phyloP scores from a whole-genome alignment of 306 rosid species.

The Prinsepia uniflora region DNA sequence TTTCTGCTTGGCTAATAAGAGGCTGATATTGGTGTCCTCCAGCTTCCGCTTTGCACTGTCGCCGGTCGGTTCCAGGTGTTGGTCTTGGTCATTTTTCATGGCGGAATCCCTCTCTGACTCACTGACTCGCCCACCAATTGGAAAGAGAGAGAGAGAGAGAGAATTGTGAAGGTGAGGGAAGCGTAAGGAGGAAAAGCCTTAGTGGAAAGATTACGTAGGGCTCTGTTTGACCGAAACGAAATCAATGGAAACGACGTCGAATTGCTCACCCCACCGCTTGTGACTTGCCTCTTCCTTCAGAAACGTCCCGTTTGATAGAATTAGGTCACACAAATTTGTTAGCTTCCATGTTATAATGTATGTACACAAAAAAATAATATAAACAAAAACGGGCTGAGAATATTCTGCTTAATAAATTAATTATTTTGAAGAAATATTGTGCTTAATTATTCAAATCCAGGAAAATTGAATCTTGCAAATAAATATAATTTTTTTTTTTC shows the following conservation, averaged over 20 bases:
- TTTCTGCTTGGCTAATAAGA: constrained; percentile 41
- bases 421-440: too few species aligned
- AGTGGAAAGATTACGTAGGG: constrained; percentile 16
- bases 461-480: too few species aligned
- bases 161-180: not conserved
- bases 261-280: not conserved
- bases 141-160: not conserved
- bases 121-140: constrained; percentile 14
- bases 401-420: too few species aligned
- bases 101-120: constrained; percentile 18
- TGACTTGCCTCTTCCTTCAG: not conserved
- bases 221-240: not conserved
- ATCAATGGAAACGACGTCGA: constrained; percentile 15
- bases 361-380: too few species aligned
- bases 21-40: constrained; percentile 31
- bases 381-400: too few species aligned
- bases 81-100: constrained; percentile 37
- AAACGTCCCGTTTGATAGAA: not conserved
- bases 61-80: not conserved
- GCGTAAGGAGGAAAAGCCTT: constrained; percentile 12
- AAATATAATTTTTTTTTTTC: too few species aligned
- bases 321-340: too few species aligned
- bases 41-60: constrained; percentile 43
- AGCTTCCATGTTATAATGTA: too few species aligned
- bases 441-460: too few species aligned